Evolutionary conservation across 805 yeast species (phyloP), one percentile per base, ranked within the genome.

Genomic region (Candida nitratophila): DNA sequence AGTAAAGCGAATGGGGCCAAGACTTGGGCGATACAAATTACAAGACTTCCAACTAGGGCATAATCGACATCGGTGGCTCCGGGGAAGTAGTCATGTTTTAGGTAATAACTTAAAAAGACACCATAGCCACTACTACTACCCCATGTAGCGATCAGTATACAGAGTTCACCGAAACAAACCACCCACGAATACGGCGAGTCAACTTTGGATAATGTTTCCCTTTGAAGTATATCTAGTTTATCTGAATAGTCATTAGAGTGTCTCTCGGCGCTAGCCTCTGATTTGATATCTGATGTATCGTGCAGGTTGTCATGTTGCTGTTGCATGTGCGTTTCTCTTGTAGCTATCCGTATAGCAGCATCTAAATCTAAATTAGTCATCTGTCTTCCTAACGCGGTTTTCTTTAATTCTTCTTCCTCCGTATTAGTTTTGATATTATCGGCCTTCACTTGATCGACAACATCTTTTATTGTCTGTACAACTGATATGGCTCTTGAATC

Each of bases 111-210:
- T 24, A 82, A 61, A 48, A 76, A 78, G 3, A 81, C 75, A 44
- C 83, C 84, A 56, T 72, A 81, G 14, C 77, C 77, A 17, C 71
- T 60, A 49, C 79, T 79, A 54, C 77, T 70, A 4, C 88, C 88
- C 86, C 86, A 82, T 0, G 84, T 73, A 24, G 72, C 63, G 48
- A 77, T 57, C 11, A 73, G 44, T 17, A 69, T 61, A 0, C 71
- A 67, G 37, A 76, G 71, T 17, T 69, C 42, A 15, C 72, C 70
- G 15, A 77, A 65, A 16, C 42, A 32, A 14, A 49, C 37, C 0
- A 77, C 71, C 84, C 86, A 81, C 3, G 81, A 82, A 50, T 79
- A 79, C 0, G 86, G 86, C 20, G 79, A 77, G 54, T 70, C 60
- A n/a, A 45, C 38, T 12, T 26, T 37, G 10, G 17, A 34, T 20